A percentile compares a stretch with the other conserved stretches of the same genome.
These are phyloP conservation scores for Apiosordaria backusii DNA, from an alignment of 495 filamentous ascomycete genomes.

Conservation along the genomic window DNA sequence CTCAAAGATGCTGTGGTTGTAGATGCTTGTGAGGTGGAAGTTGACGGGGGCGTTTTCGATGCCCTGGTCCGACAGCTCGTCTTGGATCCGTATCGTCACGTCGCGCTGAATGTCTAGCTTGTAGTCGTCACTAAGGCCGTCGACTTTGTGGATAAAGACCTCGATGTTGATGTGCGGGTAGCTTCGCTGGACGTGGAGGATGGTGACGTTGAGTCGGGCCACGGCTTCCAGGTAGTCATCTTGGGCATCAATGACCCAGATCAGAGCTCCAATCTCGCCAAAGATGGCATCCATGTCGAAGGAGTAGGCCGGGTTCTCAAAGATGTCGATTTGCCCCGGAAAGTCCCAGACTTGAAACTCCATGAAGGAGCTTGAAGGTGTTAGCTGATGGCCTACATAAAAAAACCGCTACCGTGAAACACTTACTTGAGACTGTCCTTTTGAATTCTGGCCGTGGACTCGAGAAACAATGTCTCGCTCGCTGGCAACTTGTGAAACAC, in stretches of 20 bases:
- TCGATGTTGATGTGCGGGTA: constrained; percentile 93
- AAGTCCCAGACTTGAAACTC: constrained; percentile 98
- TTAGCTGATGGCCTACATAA: constrained; percentile 17
- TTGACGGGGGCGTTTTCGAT: constrained; percentile 88
- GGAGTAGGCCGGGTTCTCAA: constrained; percentile 60
- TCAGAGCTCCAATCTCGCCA: constrained; percentile 84
- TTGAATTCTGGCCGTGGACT: constrained; percentile 87
- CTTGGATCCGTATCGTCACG: constrained; percentile 92
- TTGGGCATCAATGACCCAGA: constrained; percentile 98
- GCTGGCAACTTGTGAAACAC: constrained; percentile 97
- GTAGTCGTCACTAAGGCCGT: constrained; percentile 92
- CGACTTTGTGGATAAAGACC: constrained; percentile 98
- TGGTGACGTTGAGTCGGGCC: constrained; percentile 76
- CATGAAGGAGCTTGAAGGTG: constrained; percentile 77
- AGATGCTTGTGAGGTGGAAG: constrained; percentile 94
- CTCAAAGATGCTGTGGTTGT: constrained; percentile 97
- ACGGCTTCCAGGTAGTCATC: constrained; percentile 94
- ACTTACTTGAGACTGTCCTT: constrained; percentile 85
- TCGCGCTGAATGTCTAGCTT: constrained; percentile 90
- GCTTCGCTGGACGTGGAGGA: constrained; percentile 77
- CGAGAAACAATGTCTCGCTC: constrained; percentile 89
- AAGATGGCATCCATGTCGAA: constrained; percentile 91
- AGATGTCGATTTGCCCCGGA: constrained; percentile 86
- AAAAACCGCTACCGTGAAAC: not conserved
- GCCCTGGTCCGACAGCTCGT: constrained; percentile 87